Evolutionary conservation across 108 stramenopile genomes (phyloP).

Genomic region (Pseudonitzschia multiseries): DNA sequence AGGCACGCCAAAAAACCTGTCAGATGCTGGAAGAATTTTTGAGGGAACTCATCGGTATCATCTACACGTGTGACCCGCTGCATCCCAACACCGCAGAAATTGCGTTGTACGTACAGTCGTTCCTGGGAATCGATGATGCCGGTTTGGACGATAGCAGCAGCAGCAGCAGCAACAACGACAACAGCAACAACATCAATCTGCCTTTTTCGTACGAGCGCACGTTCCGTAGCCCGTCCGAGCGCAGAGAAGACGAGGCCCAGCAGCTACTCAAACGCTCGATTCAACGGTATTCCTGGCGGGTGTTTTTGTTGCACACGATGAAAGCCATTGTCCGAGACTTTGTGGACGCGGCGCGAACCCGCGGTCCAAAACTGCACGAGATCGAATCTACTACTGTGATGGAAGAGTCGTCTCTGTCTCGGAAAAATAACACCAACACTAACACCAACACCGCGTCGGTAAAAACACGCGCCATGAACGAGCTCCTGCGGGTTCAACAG

Average conservation of each 20-base stretch:
- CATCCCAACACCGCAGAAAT: constrained; percentile 67
- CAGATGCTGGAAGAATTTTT: constrained; percentile 71
- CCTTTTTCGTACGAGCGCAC: background rate
- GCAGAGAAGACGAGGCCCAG: constrained; percentile 18
- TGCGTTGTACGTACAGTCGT: constrained; percentile 81
- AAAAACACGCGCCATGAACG: constrained; percentile 43
- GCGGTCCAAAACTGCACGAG: constrained; percentile 44
- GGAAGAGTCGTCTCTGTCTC: too few relatives aligned
- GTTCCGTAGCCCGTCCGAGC: constrained; percentile 7
- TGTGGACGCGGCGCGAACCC: constrained; percentile 51
- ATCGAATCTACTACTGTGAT: constrained; percentile 38
- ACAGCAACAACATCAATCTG: too few relatives aligned
- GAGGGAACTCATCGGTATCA: constrained; percentile 47
- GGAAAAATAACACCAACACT: too few relatives aligned
- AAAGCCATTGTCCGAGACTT: constrained; percentile 62
- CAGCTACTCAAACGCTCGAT: constrained; percentile 66
- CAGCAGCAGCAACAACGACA: too few relatives aligned
- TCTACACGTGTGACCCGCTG: constrained; percentile 56
- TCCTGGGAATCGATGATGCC: constrained; percentile 56
- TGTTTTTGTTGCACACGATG: constrained; percentile 73
- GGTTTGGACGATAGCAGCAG: constrained; percentile 17
- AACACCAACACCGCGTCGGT: constrained; percentile 26
- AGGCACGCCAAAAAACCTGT: constrained; percentile 42
- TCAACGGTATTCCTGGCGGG: constrained; percentile 70
- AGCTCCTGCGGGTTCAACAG: constrained; percentile 56